Evolutionary conservation across 2,329 filamentous ascomycete genomes (phyloP).

Genomic region (Colletotrichum godetiae): DNA sequence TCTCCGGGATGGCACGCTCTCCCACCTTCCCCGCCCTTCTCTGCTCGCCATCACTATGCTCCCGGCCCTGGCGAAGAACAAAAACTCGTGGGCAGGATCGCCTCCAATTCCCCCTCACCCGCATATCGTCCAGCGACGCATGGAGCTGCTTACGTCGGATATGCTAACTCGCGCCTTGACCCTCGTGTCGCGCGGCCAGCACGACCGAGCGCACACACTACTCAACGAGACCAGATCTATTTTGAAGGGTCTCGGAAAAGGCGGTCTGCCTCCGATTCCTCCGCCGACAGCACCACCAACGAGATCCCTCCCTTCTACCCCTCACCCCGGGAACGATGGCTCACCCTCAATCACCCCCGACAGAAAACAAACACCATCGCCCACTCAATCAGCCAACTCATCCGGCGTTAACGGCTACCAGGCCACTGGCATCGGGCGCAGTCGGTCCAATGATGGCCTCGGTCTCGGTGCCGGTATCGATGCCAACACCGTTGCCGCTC

Average conservation of each 20-base stretch:
- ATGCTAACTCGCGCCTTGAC: constrained; percentile 96
- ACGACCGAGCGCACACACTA: constrained; percentile 92
- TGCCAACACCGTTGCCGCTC: constrained; percentile 79
- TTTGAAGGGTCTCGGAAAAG: constrained; percentile 94
- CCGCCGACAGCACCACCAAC: constrained; percentile 57
- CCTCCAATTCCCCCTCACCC: constrained; percentile 96
- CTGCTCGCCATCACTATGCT: constrained; percentile 96
- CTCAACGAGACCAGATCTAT: constrained; percentile 95
- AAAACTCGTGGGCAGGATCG: constrained; percentile 72
- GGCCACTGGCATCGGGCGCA: constrained; percentile 55
- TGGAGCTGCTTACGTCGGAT: constrained; percentile 97
- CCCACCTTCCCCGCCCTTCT: constrained; percentile 89
- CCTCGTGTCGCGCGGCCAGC: constrained; percentile 89
- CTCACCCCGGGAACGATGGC: constrained; percentile 58
- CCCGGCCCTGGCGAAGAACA: constrained; percentile 71
- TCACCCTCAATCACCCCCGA: constrained; percentile 55
- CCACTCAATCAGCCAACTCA: constrained; percentile 58
- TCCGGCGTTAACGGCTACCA: constrained; percentile 63
- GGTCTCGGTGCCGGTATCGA: constrained; percentile 82
- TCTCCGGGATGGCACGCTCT: constrained; percentile 85
- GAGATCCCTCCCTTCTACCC: constrained; percentile 52
- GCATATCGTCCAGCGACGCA: constrained; percentile 92
- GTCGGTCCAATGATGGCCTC: constrained; percentile 68
- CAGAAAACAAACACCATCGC: constrained; percentile 53
- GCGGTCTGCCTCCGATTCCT: constrained; percentile 89